Conservation (phyloP, 805 yeast species). For the Wickerhamomyces subpelliculosus region DNA sequence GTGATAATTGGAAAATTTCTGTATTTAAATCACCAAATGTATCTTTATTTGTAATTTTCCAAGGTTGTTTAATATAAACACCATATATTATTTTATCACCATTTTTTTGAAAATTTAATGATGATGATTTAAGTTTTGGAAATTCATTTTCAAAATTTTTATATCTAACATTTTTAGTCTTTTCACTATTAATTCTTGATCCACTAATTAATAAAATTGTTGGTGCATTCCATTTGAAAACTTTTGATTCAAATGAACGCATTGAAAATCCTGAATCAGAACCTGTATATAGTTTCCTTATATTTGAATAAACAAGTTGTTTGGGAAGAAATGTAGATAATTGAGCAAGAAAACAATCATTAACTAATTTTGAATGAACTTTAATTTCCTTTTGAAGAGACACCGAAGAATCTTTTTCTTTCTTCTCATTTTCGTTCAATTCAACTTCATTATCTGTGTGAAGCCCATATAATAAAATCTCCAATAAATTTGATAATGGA, state of each 20-base stretch:
- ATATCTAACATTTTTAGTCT: constrained; percentile 36
- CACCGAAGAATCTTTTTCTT: too few species aligned
- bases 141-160: constrained; percentile 43
- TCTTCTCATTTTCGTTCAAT: too few species aligned
- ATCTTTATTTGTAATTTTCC: constrained; percentile 68
- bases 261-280: constrained; percentile 80
- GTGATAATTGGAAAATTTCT: constrained; percentile 59
- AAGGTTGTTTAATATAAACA: constrained; percentile 59
- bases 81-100: constrained; percentile 50
- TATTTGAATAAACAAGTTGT: constrained; percentile 36
- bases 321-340: constrained; percentile 31
- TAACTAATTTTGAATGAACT: constrained; percentile 30
- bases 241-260: constrained; percentile 76
- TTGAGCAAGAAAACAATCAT: constrained; percentile 33
- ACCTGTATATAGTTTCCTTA: constrained; percentile 64
- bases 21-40: constrained; percentile 61
- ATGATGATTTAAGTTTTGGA: constrained; percentile 21
- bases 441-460: constrained; percentile 1
- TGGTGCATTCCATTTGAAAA: constrained; percentile 88
- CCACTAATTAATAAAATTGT: constrained; percentile 69
- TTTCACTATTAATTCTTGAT: constrained; percentile 16
- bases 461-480: constrained; percentile 31
- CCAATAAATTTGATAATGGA: constrained; percentile 39
- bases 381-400: constrained; percentile 6
- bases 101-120: constrained; percentile 16